Base-by-base conservation (phyloP, 805 yeast species). In the Saccharomyces kudriavzevii region DNA sequence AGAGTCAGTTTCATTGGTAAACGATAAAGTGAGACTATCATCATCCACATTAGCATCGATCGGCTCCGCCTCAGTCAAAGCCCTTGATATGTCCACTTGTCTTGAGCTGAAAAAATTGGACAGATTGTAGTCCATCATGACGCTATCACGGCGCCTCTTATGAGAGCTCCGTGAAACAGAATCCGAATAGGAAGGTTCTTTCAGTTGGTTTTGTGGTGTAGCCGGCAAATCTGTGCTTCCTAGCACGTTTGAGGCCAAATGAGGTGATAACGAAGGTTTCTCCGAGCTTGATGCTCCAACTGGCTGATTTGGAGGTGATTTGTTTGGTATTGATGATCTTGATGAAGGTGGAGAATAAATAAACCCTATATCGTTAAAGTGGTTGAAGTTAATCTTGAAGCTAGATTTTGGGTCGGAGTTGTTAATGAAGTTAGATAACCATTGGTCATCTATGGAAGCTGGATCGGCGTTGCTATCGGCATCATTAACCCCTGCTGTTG, bases 361-460 rank as follows among this genome's bases (percentile, higher is more conserved):
- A 53, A 84, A 83, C 0, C 90, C 90, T 52, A 85, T 78, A 52
- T 79, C 79, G 56, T 83, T 75, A 49, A 77, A 66, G 59, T 81
- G 55, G 75, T 76, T 40, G 72, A 77, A 35, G 61, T 68, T 49
- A 74, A 84, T 60, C 40, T 68, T 64, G 43, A 35, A 35, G 22
- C 22, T 9, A 20, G 43, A 35, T 35, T 35, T 35, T 17, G 22
- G 43, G 9, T 35, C 43, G 17, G 43, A 8, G 43, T 35, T 35
- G 10, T 35, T 35, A 49, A 85, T 80, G 59, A 87, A 84, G 56
- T 85, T 89, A 30, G 81, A 77, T 14, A 86, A 70, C 90, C 91
- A 84, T 54, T 81, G 58, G 29, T 57, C 60, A 28, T 57, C 52
- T 25, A 35, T 35, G 43, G 43, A 3, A 35, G 43, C 43, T 9